phyloP scores from a whole-genome alignment of 352 stramenopile genomes.

The Globisporangium emineosum region DNA sequence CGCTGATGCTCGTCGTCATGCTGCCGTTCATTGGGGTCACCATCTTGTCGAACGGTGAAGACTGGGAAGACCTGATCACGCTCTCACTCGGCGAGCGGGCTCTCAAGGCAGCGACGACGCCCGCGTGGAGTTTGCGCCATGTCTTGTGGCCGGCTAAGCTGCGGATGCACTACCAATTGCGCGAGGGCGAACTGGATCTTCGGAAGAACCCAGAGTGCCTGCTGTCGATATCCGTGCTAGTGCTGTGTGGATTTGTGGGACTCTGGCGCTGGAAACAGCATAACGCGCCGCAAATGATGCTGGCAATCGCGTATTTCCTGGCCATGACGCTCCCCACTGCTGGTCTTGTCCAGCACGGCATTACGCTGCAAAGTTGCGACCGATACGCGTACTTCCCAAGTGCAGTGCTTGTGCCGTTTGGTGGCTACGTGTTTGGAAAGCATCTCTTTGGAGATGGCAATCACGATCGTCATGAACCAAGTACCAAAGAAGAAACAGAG shows the following conservation, averaged over 20 bases:
- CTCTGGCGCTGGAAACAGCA: conserved; percentile 8
- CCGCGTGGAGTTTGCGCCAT: conserved; percentile 32
- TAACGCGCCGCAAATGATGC: conserved; percentile 17
- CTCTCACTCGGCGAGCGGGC: conserved; percentile 35
- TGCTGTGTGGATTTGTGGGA: conserved; percentile 10
- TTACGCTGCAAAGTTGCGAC: conserved; percentile 47
- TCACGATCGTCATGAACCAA: not conserved
- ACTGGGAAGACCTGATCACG: conserved; percentile 44
- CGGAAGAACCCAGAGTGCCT: conserved; percentile 29
- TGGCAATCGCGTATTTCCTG: conserved; percentile 34
- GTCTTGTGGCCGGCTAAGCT: conserved; percentile 46
- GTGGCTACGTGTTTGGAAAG: conserved; percentile 19
- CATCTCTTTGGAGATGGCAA: conserved; percentile 14
- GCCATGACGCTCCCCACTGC: conserved; percentile 53
- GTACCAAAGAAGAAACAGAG: not conserved
- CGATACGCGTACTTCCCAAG: conserved; percentile 69
- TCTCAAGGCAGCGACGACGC: conserved; percentile 40
- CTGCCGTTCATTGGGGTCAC: conserved; percentile 37
- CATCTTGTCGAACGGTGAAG: conserved; percentile 34
- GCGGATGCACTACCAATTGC: conserved; percentile 55
- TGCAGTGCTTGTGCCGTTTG: conserved; percentile 38
- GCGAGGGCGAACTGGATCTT: conserved; percentile 30
- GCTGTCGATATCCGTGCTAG: conserved; percentile 24
- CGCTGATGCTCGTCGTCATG: conserved; percentile 18
- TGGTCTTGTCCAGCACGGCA: conserved; percentile 71